Base-by-base conservation (phyloP, 768 basidiomycete species). In the Coprinopsis sp. region DNA sequence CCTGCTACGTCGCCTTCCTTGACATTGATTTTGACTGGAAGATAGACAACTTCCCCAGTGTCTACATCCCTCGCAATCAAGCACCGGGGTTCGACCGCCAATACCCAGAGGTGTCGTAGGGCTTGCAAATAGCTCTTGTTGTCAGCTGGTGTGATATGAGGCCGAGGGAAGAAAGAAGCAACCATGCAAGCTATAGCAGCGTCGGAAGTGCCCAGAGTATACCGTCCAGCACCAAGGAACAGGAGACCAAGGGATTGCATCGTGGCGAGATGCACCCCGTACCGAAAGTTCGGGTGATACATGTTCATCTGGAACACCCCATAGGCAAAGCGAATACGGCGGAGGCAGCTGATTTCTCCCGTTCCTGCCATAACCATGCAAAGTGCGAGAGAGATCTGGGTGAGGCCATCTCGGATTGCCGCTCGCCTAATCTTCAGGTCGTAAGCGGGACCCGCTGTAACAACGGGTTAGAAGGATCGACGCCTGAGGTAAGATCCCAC, bases 361-460 rank as follows among this genome's bases (percentile, higher is more conserved):
- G 93, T 95, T 8, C 96, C 96, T 2, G 95, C 92, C 91, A 98
- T 95, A 33, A 98, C 87, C 77, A 95, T 87, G 58, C 88, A 83
- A 25, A 96, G 67, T 1, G 93, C 74, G 28, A 96, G 74, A 0
- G 90, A 87, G 45, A 98, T 86, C 31, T 94, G 69, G 58, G 89
- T 94, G 28, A 97, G 71, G 3, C 90, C 91, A 56, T 92, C 90
- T 11, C 93, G 78, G 19, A 94, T 78, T 3, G 91, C 86, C 5
- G 87, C 83, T 2, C 93, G 82, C 57, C 87, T 86, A 61, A 97
- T 91, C 57, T 85, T 86, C 49, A 86, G 83, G 59, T 96, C 91
- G 54, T 91, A 95, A 0, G 85, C 76, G 28, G 81, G 73, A 1
- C 82, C 40, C 41, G 7, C 91, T 91, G 39, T 29, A 46, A 33